Conservation (phyloP, 352 stramenopile species). For the Phytopythium sindhum region DNA sequence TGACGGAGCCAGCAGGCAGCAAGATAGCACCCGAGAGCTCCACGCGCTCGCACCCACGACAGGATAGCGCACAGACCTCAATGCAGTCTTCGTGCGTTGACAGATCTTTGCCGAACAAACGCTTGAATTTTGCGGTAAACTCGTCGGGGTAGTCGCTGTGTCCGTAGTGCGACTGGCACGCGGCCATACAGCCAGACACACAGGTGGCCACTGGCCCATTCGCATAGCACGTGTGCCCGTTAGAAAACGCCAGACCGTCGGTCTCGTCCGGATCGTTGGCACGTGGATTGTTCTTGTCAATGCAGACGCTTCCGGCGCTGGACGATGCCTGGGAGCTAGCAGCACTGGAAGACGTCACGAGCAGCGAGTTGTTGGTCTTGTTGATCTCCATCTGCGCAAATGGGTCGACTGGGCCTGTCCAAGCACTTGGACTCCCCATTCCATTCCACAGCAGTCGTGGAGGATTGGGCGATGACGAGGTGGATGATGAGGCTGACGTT, state of each 20-base stretch:
- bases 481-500: neutral
- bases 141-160: constrained; percentile 37
- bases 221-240: constrained; percentile 64
- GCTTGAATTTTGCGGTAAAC: constrained; percentile 46
- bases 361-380: constrained; percentile 35
- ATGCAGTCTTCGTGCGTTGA: constrained; percentile 69
- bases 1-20: constrained; percentile 21
- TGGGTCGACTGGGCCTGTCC: constrained; percentile 52
- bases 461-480: constrained; percentile 22
- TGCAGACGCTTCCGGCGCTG: constrained; percentile 47
- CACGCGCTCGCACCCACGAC: constrained; percentile 63
- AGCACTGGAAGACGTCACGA: constrained; percentile 16
- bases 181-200: constrained; percentile 52
- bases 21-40: constrained; percentile 43
- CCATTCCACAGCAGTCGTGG: constrained; percentile 67
- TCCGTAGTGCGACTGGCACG: constrained; percentile 42
- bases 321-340: constrained; percentile 4
- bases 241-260: neutral
- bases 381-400: constrained; percentile 61
- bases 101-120: constrained; percentile 73
- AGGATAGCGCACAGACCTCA: constrained; percentile 53
- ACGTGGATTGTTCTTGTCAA: constrained; percentile 42
- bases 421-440: constrained; percentile 33
- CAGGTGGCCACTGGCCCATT: constrained; percentile 37
- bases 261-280: constrained; percentile 6